Percentiles rank a stretch among this genome's conserved stretches.
phyloP scores from a whole-genome alignment of 1,284 basidiomycete species.

The Microbotryum violaceum region DNA sequence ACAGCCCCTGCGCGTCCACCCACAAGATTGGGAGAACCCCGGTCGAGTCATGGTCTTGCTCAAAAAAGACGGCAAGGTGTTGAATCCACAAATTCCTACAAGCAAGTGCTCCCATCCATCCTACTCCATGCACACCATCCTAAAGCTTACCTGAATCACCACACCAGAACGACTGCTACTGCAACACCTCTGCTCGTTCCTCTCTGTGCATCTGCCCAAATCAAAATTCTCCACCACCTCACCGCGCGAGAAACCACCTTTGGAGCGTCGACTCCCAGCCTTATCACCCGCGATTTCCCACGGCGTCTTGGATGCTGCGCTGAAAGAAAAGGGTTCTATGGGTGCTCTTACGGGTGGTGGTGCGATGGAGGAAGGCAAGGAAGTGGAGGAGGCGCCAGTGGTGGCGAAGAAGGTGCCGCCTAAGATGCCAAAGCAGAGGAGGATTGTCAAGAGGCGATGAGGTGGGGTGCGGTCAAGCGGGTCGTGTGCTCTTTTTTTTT shows the following conservation, averaged over 20 bases:
- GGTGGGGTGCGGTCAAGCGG: background rate
- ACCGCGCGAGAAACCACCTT: constrained; percentile 42
- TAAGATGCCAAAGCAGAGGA: constrained; percentile 20
- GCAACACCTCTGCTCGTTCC: constrained; percentile 35
- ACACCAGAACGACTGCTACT: constrained; percentile 39
- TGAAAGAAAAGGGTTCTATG: constrained; percentile 65
- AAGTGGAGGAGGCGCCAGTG: constrained; percentile 46
- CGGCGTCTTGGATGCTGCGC: constrained; percentile 63
- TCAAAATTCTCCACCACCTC: constrained; percentile 35
- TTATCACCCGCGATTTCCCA: constrained; percentile 64
- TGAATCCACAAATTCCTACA: no score
- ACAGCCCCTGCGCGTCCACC: constrained; percentile 67
- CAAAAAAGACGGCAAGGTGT: constrained; percentile 60
- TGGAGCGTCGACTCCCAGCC: constrained; percentile 52
- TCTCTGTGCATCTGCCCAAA: constrained; percentile 36
- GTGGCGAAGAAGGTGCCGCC: constrained; percentile 15
- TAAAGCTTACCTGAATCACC: no score
- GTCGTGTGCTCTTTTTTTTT: no score
- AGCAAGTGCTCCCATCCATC: no score
- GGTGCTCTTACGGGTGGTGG: constrained; percentile 43
- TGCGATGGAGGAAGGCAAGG: constrained; percentile 42
- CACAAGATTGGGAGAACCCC: constrained; percentile 81
- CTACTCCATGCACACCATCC: no score
- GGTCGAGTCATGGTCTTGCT: constrained; percentile 87
- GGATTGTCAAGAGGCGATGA: constrained; percentile 15